phyloP scores from a whole-genome alignment of 495 filamentous ascomycete species.

The Penicillium verhagenii region DNA sequence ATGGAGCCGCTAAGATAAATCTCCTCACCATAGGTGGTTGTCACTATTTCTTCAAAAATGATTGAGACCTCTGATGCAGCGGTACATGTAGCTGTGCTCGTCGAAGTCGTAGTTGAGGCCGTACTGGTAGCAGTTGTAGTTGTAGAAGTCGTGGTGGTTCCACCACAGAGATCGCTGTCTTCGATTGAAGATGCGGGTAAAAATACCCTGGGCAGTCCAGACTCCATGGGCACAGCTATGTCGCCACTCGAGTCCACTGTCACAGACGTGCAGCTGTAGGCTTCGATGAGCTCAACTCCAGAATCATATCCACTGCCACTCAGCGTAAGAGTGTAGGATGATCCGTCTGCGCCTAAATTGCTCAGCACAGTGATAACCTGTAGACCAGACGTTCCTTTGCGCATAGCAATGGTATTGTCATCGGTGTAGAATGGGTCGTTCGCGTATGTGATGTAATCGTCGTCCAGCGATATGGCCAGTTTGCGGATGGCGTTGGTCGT shows the following conservation, averaged over 20 bases:
- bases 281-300: conserved; percentile 22
- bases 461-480: conserved; percentile 48
- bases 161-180: conserved; percentile 16
- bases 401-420: conserved; percentile 53
- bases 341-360: conserved; percentile 51
- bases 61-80: conserved; percentile 56
- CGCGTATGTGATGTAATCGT: conserved; percentile 41
- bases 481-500: conserved; percentile 60
- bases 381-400: conserved; percentile 54
- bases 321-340: conserved; percentile 45
- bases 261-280: conserved; percentile 24
- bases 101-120: conserved; percentile 28
- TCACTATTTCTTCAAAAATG: conserved; percentile 56
- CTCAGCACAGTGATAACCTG: conserved; percentile 57
- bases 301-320: conserved; percentile 28
- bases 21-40: conserved; percentile 56
- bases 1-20: conserved; percentile 59
- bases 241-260: conserved; percentile 29
- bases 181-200: conserved; percentile 15
- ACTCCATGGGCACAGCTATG: conserved; percentile 26
- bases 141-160: conserved; percentile 10
- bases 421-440: conserved; percentile 51
- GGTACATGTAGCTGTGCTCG: conserved; percentile 36
- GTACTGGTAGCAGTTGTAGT: conserved; percentile 18
- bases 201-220: conserved; percentile 25